Base-by-base conservation (phyloP, 2,329 filamentous ascomycete species). In the Annulohypoxylon truncatum region DNA sequence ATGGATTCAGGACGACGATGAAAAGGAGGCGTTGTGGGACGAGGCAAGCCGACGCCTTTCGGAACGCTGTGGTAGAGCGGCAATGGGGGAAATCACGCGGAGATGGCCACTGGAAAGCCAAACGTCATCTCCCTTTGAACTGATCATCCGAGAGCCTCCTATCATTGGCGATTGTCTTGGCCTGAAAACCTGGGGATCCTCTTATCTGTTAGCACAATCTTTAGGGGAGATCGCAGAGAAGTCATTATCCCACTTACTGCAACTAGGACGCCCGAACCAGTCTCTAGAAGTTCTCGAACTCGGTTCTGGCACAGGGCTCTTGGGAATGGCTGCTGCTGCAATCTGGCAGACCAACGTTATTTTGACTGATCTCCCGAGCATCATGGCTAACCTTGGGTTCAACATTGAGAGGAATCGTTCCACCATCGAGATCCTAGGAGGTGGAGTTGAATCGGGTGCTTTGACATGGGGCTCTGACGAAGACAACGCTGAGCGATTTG, bases 121-220 rank as follows among this genome's bases (percentile, higher is more conserved):
- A 3, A 64, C 72, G 2, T 73, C 77, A 24, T 77, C 81, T 24
- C 71, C 79, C 1, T 84, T 94, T 71, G 85, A 90, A 47, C 82
- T 99, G 53, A 84, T 86, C 33, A 88, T 99, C 38, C 87, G 93
- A 61, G 96, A 99, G 77, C 96, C 96, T 1, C 90, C 94, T 0
- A 83, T 98, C 60, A 97, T 93, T 0, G 92, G 92, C 5, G 95
- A 97, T 78, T 92, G 92, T 64, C 83, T 98, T 15, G 96, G 96
- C 1, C 85, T 96, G 77, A 98, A 99, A 79, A 99, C 96, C 0
- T 98, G 96, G 96, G 93, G 92, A 0, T 95, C 94, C 0, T 95
- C 94, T 0, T 96, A 94, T 75, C 85, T 96, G 1, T 88, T 98
- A 3, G 91, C 95, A 0, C 90, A 88, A 71, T 88, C 92, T 22